Percentiles rank a stretch among this genome's conserved stretches.
Evolutionary conservation across 805 yeast genomes (phyloP).

Genomic region (Saturnispora dispora): DNA sequence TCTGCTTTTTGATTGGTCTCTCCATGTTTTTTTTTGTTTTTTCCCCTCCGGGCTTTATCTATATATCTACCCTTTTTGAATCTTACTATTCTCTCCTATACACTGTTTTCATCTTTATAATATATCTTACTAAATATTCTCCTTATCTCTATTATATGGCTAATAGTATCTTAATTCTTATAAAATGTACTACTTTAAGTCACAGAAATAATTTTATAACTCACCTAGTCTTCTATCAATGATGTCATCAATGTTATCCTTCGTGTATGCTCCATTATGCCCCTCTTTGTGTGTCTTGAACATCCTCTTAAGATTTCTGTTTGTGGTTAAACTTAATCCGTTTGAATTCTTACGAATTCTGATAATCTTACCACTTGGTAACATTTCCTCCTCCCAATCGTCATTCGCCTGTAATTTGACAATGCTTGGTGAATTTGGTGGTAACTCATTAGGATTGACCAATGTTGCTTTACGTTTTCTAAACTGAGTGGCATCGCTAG

Average conservation of each 20-base stretch:
- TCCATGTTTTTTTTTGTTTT: neutral
- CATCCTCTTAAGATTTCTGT: slow-evolving; percentile 19
- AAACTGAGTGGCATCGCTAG: slow-evolving; percentile 27
- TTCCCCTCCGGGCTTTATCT: neutral
- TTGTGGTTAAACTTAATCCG: slow-evolving; percentile 21
- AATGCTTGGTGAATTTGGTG: slow-evolving; percentile 38
- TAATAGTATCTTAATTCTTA: neutral
- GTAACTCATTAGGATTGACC: slow-evolving; percentile 38
- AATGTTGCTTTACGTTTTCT: slow-evolving; percentile 43
- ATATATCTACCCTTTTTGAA: neutral
- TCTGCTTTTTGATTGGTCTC: neutral
- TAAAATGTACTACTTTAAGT: slow-evolving; percentile 18
- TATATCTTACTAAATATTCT: neutral
- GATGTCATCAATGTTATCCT: slow-evolving; percentile 45
- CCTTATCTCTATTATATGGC: too few relatives aligned
- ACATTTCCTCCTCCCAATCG: slow-evolving; percentile 42
- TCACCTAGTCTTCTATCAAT: slow-evolving; percentile 27
- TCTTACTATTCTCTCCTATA: neutral
- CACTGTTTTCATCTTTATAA: neutral
- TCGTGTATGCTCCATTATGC: slow-evolving; percentile 27
- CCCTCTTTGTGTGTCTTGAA: slow-evolving; percentile 20
- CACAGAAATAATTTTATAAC: neutral
- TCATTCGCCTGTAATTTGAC: slow-evolving; percentile 28
- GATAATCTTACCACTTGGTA: slow-evolving; percentile 68
- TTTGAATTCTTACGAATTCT: slow-evolving; percentile 27